A percentile compares a stretch with the other conserved stretches of the same genome.
These are phyloP conservation scores for Amanita exitialis DNA, from an alignment of 768 basidiomycete genomes.

Conservation along the genomic window DNA sequence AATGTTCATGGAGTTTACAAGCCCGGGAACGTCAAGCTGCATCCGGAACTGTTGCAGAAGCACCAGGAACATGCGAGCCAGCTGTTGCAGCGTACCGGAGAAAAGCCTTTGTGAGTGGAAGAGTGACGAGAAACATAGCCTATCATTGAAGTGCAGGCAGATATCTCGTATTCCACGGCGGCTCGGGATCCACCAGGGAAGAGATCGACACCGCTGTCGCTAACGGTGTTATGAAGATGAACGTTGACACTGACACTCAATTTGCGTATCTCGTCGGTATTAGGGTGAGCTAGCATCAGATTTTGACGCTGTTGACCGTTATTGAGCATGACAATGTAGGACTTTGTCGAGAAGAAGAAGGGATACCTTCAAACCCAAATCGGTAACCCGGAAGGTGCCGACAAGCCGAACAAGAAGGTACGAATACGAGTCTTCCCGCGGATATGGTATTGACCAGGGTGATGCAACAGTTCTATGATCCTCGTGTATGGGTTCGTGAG, in stretches of 20 bases:
- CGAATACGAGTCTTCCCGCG: slow-evolving; percentile 1
- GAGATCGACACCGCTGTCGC: slow-evolving; percentile 89
- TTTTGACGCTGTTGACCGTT: not conserved
- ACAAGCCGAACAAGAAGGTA: slow-evolving; percentile 99
- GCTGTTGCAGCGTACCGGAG: slow-evolving; percentile 51
- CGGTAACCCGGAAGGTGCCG: slow-evolving; percentile 92
- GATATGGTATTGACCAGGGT: slow-evolving; percentile 1
- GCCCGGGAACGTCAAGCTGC: slow-evolving; percentile 92
- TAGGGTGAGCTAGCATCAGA: slow-evolving; percentile 33
- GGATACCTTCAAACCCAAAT: slow-evolving; percentile 87
- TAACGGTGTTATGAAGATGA: slow-evolving; percentile 98
- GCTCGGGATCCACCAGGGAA: slow-evolving; percentile 93
- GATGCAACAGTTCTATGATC: slow-evolving; percentile 68
- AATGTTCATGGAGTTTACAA: slow-evolving; percentile 99
- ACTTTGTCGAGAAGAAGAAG: slow-evolving; percentile 80
- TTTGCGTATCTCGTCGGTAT: slow-evolving; percentile 87
- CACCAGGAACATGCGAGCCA: slow-evolving; percentile 73
- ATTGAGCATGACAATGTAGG: slow-evolving; percentile 25
- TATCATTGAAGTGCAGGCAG: slow-evolving; percentile 24
- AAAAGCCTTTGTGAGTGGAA: slow-evolving; percentile 73
- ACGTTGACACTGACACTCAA: slow-evolving; percentile 93
- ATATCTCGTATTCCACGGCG: slow-evolving; percentile 99
- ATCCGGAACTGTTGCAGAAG: slow-evolving; percentile 84
- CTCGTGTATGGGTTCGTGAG: slow-evolving; percentile 97
- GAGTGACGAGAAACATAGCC: not conserved